Evolutionary conservation across 2,329 filamentous ascomycete species (phyloP).

Genomic region (Colletotrichum coccodes): DNA sequence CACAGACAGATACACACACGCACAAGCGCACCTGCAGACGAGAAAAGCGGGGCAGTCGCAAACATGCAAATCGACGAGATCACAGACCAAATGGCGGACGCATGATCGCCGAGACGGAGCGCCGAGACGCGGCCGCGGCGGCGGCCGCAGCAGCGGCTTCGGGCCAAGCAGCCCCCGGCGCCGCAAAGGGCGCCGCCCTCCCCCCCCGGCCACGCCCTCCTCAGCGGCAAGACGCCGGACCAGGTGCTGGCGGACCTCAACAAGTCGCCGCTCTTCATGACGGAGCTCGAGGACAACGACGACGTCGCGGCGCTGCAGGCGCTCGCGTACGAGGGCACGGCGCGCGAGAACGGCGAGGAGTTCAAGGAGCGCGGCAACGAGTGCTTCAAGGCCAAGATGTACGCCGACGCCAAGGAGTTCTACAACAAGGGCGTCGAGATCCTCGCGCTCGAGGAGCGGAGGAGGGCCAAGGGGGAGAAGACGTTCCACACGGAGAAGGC

Average conservation of each 20-base stretch:
- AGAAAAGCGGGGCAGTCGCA: conserved; percentile 1
- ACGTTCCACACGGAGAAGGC: conserved; percentile 31
- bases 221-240: conserved; percentile 58
- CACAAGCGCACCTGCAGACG: too few relatives aligned
- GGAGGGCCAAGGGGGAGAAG: conserved; percentile 53
- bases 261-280: conserved; percentile 92
- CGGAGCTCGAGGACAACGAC: conserved; percentile 85
- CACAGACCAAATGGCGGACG: conserved; percentile 51
- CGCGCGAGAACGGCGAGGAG: conserved; percentile 81
- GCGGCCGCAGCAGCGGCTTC: conserved; percentile 11
- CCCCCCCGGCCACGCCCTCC: conserved; percentile 53
- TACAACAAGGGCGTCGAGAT: conserved; percentile 88
- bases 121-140: neutral
- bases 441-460: conserved; percentile 71
- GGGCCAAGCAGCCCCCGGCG: conserved; percentile 32
- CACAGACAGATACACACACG: neutral
- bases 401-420: conserved; percentile 88
- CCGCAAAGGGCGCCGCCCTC: conserved; percentile 51
- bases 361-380: conserved; percentile 97
- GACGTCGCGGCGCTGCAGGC: conserved; percentile 89
- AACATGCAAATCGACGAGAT: conserved; percentile 55
- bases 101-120: conserved; percentile 35
- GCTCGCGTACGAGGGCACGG: conserved; percentile 91
- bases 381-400: conserved; percentile 77
- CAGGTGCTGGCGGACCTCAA: conserved; percentile 68